Evolutionary conservation across 768 basidiomycete genomes (phyloP).

Genomic region (Sutorius australiensis): DNA sequence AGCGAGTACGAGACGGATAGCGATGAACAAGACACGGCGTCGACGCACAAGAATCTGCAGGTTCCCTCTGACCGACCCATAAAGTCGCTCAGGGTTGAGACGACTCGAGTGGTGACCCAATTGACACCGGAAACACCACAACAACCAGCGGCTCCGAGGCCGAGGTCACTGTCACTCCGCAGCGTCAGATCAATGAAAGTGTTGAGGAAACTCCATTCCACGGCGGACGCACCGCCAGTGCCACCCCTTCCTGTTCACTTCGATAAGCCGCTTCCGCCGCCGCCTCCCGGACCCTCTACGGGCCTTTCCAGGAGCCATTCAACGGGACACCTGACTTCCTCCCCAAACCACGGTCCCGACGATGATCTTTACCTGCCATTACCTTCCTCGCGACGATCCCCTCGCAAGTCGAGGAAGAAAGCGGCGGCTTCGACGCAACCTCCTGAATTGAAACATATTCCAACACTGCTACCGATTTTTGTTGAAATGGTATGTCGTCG

Average conservation of each 20-base stretch:
- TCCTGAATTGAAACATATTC: constrained; percentile 75
- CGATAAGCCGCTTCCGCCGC: constrained; percentile 44
- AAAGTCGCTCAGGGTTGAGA: constrained; percentile 1
- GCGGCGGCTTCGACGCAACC: constrained; percentile 48
- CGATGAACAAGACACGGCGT: constrained; percentile 7
- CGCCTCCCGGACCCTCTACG: constrained; percentile 17
- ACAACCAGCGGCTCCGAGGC: constrained; percentile 4
- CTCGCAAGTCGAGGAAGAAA: constrained; percentile 42
- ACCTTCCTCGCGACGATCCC: constrained; percentile 8
- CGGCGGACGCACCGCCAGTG: constrained; percentile 39
- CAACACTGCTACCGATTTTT: constrained; percentile 83
- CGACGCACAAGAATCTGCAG: not conserved
- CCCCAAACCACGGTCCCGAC: not conserved
- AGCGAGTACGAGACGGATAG: constrained; percentile 35
- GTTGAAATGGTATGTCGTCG: constrained; percentile 73
- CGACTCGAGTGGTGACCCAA: not conserved
- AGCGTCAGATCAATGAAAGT: constrained; percentile 45
- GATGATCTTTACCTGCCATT: constrained; percentile 2
- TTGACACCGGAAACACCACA: not conserved
- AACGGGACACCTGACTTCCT: constrained; percentile 5
- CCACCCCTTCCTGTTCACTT: constrained; percentile 34
- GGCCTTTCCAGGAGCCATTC: constrained; percentile 17
- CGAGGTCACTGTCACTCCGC: constrained; percentile 45
- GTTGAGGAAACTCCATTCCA: constrained; percentile 16
- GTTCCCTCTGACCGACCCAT: not conserved